phyloP scores from a whole-genome alignment of 2,329 filamentous ascomycete species.

The Pezicula neosporulosa region DNA sequence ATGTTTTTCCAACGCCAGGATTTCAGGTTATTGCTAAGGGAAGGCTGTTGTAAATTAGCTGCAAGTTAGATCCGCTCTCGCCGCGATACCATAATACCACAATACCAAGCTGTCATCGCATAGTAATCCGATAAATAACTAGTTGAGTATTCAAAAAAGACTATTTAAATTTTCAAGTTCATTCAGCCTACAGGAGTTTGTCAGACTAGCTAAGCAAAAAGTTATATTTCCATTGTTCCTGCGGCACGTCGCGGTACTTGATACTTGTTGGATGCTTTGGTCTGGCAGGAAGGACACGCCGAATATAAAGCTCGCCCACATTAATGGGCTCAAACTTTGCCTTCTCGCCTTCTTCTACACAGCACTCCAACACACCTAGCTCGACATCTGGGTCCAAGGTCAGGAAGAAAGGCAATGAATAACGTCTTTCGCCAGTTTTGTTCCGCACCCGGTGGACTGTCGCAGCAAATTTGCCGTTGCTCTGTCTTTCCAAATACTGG shows the following conservation, averaged over 20 bases:
- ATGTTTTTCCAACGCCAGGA: too few relatives aligned
- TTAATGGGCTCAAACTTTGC: constrained; percentile 23
- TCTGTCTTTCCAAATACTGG: constrained; percentile 37
- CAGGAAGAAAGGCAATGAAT: constrained; percentile 42
- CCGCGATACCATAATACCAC: too few relatives aligned
- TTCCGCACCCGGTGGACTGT: constrained; percentile 38
- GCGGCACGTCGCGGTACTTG: constrained; percentile 31
- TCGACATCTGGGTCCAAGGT: constrained; percentile 19
- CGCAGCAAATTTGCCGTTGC: constrained; percentile 37
- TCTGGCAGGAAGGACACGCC: constrained; percentile 29
- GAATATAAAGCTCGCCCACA: constrained; percentile 31
- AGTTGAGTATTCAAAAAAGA: too few relatives aligned
- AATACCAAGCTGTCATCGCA: too few relatives aligned
- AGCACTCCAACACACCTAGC: constrained; percentile 9
- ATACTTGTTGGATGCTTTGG: constrained; percentile 34
- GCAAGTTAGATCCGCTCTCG: too few relatives aligned
- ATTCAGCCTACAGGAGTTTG: background rate
- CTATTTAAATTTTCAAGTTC: too few relatives aligned
- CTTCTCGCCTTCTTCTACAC: constrained; percentile 14
- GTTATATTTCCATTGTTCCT: constrained; percentile 29
- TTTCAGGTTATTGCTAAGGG: too few relatives aligned
- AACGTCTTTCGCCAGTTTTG: constrained; percentile 12
- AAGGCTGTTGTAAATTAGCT: too few relatives aligned
- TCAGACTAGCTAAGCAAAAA: constrained; percentile 16
- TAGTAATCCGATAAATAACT: too few relatives aligned